Percentiles rank a stretch among this genome's conserved stretches.
Evolutionary conservation across 2,329 filamentous ascomycete genomes (phyloP).

Genomic region (Colletotrichum sansevieriae): DNA sequence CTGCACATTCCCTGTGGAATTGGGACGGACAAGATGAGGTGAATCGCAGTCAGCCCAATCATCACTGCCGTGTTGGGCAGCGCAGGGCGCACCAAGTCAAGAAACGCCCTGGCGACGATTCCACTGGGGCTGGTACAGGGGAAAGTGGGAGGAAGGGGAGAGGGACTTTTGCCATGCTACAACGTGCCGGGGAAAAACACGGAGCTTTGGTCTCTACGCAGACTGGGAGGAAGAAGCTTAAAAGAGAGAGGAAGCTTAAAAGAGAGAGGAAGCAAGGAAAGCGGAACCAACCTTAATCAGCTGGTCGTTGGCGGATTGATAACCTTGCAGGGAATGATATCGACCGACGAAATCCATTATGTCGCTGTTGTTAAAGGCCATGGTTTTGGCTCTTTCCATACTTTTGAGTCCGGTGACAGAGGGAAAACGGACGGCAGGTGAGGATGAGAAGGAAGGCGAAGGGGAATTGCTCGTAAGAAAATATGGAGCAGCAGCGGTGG

Average conservation of each 20-base stretch:
- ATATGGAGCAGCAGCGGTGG: slow-evolving; percentile 32
- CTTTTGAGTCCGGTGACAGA: slow-evolving; percentile 23
- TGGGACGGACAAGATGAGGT: slow-evolving; percentile 17
- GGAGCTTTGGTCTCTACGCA: slow-evolving; percentile 30
- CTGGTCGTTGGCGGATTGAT: slow-evolving; percentile 57
- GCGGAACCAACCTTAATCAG: slow-evolving; percentile 60
- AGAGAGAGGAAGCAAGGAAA: neutral
- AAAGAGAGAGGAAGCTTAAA: slow-evolving; percentile 12
- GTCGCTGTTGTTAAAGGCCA: slow-evolving; percentile 45
- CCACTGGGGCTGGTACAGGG: no score
- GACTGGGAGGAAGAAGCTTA: slow-evolving; percentile 12
- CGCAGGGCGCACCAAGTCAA: neutral
- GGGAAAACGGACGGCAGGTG: slow-evolving; percentile 21
- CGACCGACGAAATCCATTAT: slow-evolving; percentile 62
- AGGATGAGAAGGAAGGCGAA: slow-evolving; percentile 14
- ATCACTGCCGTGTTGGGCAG: neutral
- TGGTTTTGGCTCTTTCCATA: slow-evolving; percentile 42
- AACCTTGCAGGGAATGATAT: slow-evolving; percentile 58
- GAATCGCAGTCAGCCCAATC: neutral
- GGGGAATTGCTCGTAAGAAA: slow-evolving; percentile 25
- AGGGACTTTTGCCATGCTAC: neutral
- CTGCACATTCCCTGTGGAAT: neutral
- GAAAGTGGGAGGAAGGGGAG: neutral
- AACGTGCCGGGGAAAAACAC: neutral
- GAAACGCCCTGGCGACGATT: neutral